Evolutionary conservation across 495 filamentous ascomycete species (phyloP).

Genomic region (Pyrenopolyporus hunteri): DNA sequence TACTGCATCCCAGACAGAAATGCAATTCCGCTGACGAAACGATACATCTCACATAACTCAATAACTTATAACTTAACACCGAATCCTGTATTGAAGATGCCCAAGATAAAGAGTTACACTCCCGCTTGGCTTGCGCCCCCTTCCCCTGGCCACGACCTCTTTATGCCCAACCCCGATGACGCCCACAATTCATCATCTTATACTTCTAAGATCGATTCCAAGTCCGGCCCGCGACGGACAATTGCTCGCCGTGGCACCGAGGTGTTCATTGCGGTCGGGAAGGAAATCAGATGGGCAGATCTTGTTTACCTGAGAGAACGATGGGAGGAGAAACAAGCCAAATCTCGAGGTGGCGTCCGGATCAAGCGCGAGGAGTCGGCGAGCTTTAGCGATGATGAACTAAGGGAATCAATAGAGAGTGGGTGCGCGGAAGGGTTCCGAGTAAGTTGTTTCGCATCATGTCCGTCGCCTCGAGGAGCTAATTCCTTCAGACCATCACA

Average conservation of each 20-base stretch:
- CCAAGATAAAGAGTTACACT: constrained; percentile 78
- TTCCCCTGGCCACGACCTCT: constrained; percentile 74
- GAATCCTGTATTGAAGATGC: constrained; percentile 60
- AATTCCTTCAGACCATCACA: constrained; percentile 64
- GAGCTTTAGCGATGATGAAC: constrained; percentile 42
- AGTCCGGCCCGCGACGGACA: constrained; percentile 66
- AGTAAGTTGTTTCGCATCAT: constrained; percentile 45
- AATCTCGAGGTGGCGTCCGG: constrained; percentile 32
- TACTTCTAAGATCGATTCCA: constrained; percentile 43
- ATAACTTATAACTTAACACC: neutral
- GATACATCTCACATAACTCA: neutral
- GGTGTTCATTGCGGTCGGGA: constrained; percentile 82
- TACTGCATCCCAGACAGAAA: constrained; percentile 20
- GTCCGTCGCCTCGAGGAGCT: constrained; percentile 21
- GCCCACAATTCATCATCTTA: constrained; percentile 40
- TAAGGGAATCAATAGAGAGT: constrained; percentile 39
- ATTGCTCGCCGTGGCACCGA: constrained; percentile 79
- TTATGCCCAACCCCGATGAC: constrained; percentile 52
- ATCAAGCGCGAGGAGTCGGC: constrained; percentile 45
- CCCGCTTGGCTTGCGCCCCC: constrained; percentile 82
- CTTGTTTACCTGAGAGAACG: constrained; percentile 74
- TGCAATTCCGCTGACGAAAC: constrained; percentile 33
- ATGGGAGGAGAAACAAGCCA: constrained; percentile 60
- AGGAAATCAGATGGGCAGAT: constrained; percentile 86
- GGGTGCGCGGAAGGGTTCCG: constrained; percentile 51